Percentiles rank a stretch among this genome's conserved stretches.
Conservation (phyloP, 345 rosid species). For the Passiflora organensis region DNA sequence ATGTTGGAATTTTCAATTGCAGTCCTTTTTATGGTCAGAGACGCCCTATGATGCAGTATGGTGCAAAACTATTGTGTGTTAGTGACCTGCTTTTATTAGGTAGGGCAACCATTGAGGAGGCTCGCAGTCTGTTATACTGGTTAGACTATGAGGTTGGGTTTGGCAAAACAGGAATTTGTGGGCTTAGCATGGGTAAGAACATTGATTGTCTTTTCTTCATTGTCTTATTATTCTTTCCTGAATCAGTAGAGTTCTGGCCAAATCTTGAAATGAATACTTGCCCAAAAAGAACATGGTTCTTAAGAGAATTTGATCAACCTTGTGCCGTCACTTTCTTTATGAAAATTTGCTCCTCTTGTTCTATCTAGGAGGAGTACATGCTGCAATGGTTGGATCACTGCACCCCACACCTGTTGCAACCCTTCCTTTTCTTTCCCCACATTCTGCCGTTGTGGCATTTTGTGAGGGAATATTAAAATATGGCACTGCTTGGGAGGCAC, state of each 20-base stretch:
- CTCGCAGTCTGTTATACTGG: slow-evolving; percentile 90
- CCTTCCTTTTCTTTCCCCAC: slow-evolving; percentile 95
- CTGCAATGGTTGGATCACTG: slow-evolving; percentile 98
- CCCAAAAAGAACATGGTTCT: neutral
- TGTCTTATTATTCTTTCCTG: slow-evolving; percentile 6
- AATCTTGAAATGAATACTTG: neutral
- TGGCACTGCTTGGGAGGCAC: slow-evolving; percentile 98
- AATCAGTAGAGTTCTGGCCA: neutral
- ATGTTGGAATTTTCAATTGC: slow-evolving; percentile 37
- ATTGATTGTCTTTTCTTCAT: neutral
- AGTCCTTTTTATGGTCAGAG: slow-evolving; percentile 97
- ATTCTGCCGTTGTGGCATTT: slow-evolving; percentile 98
- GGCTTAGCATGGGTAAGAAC: slow-evolving; percentile 94
- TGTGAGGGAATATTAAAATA: slow-evolving; percentile 91
- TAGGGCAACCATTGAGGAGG: slow-evolving; percentile 89
- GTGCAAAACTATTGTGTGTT: slow-evolving; percentile 85
- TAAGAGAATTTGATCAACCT: slow-evolving; percentile 3
- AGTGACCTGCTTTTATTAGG: slow-evolving; percentile 95
- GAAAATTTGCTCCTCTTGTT: slow-evolving; percentile 21
- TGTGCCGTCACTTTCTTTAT: slow-evolving; percentile 1
- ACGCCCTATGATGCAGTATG: slow-evolving; percentile 81
- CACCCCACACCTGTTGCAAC: slow-evolving; percentile 96
- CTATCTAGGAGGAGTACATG: slow-evolving; percentile 85
- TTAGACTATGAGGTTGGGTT: slow-evolving; percentile 75
- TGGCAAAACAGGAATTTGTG: slow-evolving; percentile 95